Base-by-base conservation (phyloP, 805 yeast species). In the Candida odintsovae region DNA sequence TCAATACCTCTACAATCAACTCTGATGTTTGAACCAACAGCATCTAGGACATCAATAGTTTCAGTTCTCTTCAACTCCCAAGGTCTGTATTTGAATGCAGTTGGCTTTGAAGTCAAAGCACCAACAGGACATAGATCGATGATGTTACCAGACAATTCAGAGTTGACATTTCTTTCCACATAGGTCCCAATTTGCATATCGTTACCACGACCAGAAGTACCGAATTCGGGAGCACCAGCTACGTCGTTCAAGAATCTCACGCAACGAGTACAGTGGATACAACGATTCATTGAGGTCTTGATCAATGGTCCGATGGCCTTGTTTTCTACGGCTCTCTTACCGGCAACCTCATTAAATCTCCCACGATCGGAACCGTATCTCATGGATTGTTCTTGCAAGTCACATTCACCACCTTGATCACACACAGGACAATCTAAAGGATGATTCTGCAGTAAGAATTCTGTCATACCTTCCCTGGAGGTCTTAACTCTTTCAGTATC, bases 331-430 rank as follows among this genome's bases (percentile, higher is more conserved):
- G 96, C 95, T 60, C 96, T 77, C 71, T 87, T 87, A 61, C 96
- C 96, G 47, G 78, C 73, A 46, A 86, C 77, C 67, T 87, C 96
- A 51, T 75, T 68, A 71, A 84, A 88, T 65, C 96, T 78, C 55
- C 96, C 95, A 53, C 95, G 78, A 68, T 87, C 96, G 44, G 85
- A 69, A 49, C 96, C 96, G 63, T 85, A 85, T 64, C 94, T 77
- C 62, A 82, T 71, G 18, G 88, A 74, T 72, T 87, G 96, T 63
- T 88, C 96, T 71, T 88, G 96, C 57, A 87, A 76, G 65, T 87
- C 96, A 73, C 96, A 87, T 67, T 87, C 96, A 54, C 96, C 96
- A 69, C 95, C 96, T 69, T 87, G 96, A 69, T 87, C 96, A 68
- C 96, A 87, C 46, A 87, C 84, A 21, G 95, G 96, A 70, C 95